Percentiles rank a stretch among this genome's conserved stretches.
Conservation (phyloP, 352 stramenopile species). For the Phytophthora pini region DNA sequence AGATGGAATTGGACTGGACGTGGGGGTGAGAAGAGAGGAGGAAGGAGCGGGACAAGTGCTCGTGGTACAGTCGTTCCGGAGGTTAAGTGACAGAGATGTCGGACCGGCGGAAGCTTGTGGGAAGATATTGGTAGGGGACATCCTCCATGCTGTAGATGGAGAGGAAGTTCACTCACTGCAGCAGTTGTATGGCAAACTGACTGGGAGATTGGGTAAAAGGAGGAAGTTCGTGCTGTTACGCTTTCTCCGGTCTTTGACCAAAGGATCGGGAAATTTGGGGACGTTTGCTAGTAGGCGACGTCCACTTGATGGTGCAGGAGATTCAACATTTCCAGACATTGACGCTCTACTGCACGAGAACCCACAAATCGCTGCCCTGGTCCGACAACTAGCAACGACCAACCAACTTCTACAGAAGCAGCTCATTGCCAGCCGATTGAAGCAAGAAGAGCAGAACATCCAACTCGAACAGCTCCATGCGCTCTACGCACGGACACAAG, state of each 20-base stretch:
- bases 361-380: slow-evolving; percentile 38
- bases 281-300: not conserved
- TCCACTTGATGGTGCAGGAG: not conserved
- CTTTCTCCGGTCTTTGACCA: slow-evolving; percentile 32
- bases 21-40: slow-evolving; percentile 16
- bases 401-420: slow-evolving; percentile 61
- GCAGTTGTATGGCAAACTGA: slow-evolving; percentile 33
- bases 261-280: not conserved
- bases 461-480: slow-evolving; percentile 72
- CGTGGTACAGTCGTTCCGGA: slow-evolving; percentile 58
- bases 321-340: slow-evolving; percentile 7
- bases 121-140: slow-evolving; percentile 52
- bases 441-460: slow-evolving; percentile 65
- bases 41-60: slow-evolving; percentile 2
- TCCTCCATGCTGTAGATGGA: slow-evolving; percentile 53
- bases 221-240: slow-evolving; percentile 52
- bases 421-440: slow-evolving; percentile 53
- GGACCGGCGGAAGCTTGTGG: slow-evolving; percentile 56
- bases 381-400: slow-evolving; percentile 48
- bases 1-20: slow-evolving; percentile 53
- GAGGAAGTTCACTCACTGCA: slow-evolving; percentile 39
- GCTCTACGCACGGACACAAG: slow-evolving; percentile 55
- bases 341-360: slow-evolving; percentile 21
- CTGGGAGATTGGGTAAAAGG: slow-evolving; percentile 5
- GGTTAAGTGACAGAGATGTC: slow-evolving; percentile 39